A percentile compares a stretch with the other conserved stretches of the same genome.
Conservation (phyloP, 495 filamentous ascomycete genomes). For the Penicillium manginii region DNA sequence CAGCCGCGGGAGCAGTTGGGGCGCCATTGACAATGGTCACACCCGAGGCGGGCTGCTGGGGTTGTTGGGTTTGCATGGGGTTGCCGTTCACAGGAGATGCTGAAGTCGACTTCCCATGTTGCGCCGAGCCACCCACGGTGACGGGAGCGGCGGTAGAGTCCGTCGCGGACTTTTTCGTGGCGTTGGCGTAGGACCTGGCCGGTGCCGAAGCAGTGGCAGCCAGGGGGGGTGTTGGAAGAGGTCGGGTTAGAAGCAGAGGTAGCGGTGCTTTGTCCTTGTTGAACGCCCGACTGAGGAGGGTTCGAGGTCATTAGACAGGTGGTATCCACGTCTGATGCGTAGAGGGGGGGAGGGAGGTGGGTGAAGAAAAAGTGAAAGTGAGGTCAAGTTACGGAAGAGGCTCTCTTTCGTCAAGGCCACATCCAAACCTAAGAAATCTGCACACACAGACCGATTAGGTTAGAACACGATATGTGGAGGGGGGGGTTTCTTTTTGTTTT, state of each 20-base stretch:
- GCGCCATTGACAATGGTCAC: slow-evolving; percentile 72
- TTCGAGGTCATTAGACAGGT: slow-evolving; percentile 58
- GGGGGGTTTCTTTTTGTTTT: too few relatives aligned
- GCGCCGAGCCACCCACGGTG: slow-evolving; percentile 72
- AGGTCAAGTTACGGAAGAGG: slow-evolving; percentile 38
- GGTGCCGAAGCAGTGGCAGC: slow-evolving; percentile 57
- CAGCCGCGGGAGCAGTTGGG: slow-evolving; percentile 52
- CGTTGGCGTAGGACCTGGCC: slow-evolving; percentile 67
- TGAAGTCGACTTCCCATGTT: slow-evolving; percentile 83
- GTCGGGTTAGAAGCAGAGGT: slow-evolving; percentile 47
- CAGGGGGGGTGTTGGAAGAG: slow-evolving; percentile 56
- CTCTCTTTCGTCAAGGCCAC: slow-evolving; percentile 29
- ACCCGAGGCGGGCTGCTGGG: slow-evolving; percentile 51
- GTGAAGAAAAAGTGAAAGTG: slow-evolving; percentile 22
- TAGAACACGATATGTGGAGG: slow-evolving; percentile 33
- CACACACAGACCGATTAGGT: slow-evolving; percentile 19
- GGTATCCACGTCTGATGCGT: slow-evolving; percentile 33
- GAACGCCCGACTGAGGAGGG: slow-evolving; percentile 53
- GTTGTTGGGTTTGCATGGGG: slow-evolving; percentile 57
- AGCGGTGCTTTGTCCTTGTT: slow-evolving; percentile 58
- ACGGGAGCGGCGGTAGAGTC: slow-evolving; percentile 64
- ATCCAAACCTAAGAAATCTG: slow-evolving; percentile 38
- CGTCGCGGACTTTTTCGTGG: slow-evolving; percentile 82
- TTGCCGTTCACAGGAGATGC: slow-evolving; percentile 84
- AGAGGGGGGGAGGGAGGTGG: slow-evolving; percentile 19